A percentile compares a stretch with the other conserved stretches of the same genome.
Conservation (phyloP, 495 filamentous ascomycete genomes). For the Collariella sp. region DNA sequence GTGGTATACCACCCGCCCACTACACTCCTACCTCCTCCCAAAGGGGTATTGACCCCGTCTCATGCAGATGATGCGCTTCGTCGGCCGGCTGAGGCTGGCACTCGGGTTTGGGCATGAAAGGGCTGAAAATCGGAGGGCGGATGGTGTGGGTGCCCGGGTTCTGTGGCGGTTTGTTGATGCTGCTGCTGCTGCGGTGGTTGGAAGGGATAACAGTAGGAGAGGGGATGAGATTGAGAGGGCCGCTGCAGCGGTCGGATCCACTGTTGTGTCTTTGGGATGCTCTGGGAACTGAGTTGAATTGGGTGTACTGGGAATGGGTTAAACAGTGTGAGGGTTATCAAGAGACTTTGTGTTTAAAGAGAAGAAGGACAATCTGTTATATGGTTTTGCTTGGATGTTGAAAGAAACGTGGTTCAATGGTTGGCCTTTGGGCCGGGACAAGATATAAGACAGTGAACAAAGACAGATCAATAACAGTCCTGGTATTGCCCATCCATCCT, state of each 20-base stretch:
- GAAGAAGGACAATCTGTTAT: no score
- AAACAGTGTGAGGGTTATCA: slow-evolving; percentile 5
- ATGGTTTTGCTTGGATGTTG: no score
- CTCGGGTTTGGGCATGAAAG: neutral
- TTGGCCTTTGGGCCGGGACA: no score
- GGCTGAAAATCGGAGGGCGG: neutral
- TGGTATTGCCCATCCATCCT: no score
- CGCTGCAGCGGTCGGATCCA: neutral
- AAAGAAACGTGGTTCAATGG: no score
- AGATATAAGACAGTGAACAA: no score
- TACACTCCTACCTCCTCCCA: neutral
- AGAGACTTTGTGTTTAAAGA: no score
- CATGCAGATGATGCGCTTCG: neutral
- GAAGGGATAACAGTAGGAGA: neutral
- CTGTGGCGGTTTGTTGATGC: neutral
- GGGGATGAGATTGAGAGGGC: neutral
- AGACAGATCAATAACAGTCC: no score
- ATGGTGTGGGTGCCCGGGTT: neutral
- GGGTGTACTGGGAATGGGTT: slow-evolving; percentile 12
- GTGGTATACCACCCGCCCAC: slow-evolving; percentile 7
- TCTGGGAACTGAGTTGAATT: neutral
- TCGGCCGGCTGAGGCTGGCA: neutral
- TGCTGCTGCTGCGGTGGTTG: neutral
- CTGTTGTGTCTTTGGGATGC: neutral
- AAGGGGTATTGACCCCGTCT: neutral